Conservation (phyloP, 2,329 filamentous ascomycete species). For the Monosporascus cannonballus region DNA sequence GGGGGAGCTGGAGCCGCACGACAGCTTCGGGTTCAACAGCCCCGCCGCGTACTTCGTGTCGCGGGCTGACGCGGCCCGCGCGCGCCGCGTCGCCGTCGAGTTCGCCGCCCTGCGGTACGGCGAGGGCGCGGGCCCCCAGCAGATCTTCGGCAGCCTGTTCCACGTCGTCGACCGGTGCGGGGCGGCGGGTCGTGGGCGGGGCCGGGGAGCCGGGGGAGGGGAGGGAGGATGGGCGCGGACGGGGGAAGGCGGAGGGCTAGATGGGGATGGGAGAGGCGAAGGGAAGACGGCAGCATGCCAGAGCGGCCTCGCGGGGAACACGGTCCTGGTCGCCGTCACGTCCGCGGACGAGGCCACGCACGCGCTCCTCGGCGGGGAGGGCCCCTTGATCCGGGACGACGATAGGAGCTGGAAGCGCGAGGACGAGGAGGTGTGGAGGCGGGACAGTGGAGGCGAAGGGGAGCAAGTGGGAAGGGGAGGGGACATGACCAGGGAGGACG, state of each 20-base stretch:
- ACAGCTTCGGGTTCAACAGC: slow-evolving; percentile 39
- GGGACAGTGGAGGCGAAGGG: neutral
- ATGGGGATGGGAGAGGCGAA: neutral
- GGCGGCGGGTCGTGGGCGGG: neutral
- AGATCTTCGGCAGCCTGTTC: slow-evolving; percentile 42
- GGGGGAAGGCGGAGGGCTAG: neutral
- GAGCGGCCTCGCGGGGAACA: neutral
- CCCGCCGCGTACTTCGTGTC: slow-evolving; percentile 44
- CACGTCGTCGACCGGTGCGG: slow-evolving; percentile 41
- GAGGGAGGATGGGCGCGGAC: neutral
- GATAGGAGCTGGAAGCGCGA: neutral
- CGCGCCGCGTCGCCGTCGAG: slow-evolving; percentile 37
- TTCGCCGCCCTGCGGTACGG: slow-evolving; percentile 39
- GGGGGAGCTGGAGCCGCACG: slow-evolving; percentile 42
- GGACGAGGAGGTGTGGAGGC: neutral
- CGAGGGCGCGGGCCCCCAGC: slow-evolving; percentile 32
- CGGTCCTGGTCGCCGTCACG: slow-evolving; percentile 35
- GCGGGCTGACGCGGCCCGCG: slow-evolving; percentile 35
- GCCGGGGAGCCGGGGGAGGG: neutral
- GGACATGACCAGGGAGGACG: neutral
- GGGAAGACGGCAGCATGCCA: neutral
- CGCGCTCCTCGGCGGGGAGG: slow-evolving; percentile 19
- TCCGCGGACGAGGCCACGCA: slow-evolving; percentile 29
- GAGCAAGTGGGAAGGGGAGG: neutral
- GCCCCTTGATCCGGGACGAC: slow-evolving; percentile 11